Conservation (phyloP, 192 early-diverging fungal species). For the Irineochytrium annulatum region DNA sequence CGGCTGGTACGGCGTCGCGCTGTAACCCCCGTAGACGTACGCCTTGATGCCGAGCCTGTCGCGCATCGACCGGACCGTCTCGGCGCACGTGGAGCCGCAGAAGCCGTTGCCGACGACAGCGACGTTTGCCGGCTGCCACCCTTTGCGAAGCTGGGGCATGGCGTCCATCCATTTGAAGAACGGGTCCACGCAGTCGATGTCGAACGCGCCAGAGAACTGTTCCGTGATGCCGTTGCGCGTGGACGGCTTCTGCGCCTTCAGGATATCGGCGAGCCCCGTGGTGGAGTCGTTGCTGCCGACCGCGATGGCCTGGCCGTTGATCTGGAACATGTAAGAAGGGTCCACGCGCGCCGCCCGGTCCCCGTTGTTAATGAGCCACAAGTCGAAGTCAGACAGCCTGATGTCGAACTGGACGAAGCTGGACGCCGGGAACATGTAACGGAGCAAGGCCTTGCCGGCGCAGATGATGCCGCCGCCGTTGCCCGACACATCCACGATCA, state of each 20-base stretch:
- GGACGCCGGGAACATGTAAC: not conserved
- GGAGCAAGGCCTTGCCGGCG: not conserved
- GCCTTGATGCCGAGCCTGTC: not conserved
- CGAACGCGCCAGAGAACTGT: not conserved
- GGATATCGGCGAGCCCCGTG: not conserved
- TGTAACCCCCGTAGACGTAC: slow-evolving; percentile 5
- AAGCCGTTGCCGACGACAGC: slow-evolving; percentile 5
- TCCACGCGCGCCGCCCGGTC: too few relatives aligned
- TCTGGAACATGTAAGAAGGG: not conserved
- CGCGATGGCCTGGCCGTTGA: not conserved
- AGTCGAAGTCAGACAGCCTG: not conserved
- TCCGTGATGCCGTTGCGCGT: not conserved
- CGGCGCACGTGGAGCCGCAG: slow-evolving; percentile 12
- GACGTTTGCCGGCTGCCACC: slow-evolving; percentile 9
- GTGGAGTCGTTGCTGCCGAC: not conserved
- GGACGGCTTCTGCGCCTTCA: not conserved
- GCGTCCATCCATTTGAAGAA: not conserved
- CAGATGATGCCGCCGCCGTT: slow-evolving; percentile 9
- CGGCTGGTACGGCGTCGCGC: not conserved
- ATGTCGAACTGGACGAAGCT: not conserved
- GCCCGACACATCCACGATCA: not conserved
- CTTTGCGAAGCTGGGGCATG: not conserved
- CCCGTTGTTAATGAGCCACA: not conserved
- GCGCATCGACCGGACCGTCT: not conserved
- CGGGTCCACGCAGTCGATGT: not conserved